Conservation (phyloP, 495 filamentous ascomycete genomes). For the Talaromyces thailandensis region DNA sequence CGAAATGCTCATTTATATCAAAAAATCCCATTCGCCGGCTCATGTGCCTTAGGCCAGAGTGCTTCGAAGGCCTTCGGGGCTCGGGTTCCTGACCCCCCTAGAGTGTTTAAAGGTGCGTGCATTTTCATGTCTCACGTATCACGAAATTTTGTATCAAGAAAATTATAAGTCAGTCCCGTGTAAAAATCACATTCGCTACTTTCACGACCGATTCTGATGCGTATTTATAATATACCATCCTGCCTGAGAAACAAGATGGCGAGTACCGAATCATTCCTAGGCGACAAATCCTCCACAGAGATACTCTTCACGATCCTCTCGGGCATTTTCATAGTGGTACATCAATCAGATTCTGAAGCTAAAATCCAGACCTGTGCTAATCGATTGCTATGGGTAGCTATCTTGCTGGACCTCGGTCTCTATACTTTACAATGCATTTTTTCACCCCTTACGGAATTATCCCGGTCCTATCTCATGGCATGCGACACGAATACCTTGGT, state of each 20-base stretch:
- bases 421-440: background rate
- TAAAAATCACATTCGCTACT: too few relatives aligned
- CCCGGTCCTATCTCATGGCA: background rate
- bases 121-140: too few relatives aligned
- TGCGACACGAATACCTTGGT: background rate
- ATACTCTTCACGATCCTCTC: too few relatives aligned
- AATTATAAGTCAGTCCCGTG: too few relatives aligned
- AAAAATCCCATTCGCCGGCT: background rate
- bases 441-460: background rate
- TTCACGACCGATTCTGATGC: too few relatives aligned
- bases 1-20: too few relatives aligned
- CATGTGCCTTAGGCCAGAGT: background rate
- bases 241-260: too few relatives aligned
- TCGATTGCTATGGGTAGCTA: background rate
- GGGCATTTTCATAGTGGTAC: background rate
- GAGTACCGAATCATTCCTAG: too few relatives aligned
- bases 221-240: too few relatives aligned
- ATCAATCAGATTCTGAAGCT: background rate
- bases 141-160: too few relatives aligned
- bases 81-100: background rate
- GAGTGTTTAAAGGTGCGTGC: too few relatives aligned
- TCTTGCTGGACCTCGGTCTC: background rate
- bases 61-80: background rate
- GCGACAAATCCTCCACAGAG: too few relatives aligned
- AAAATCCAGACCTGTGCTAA: background rate